Percentiles rank a stretch among this genome's conserved stretches.
phyloP scores from a whole-genome alignment of 1,139 yeast genomes.

The Protomyces lactucae-debilis region DNA sequence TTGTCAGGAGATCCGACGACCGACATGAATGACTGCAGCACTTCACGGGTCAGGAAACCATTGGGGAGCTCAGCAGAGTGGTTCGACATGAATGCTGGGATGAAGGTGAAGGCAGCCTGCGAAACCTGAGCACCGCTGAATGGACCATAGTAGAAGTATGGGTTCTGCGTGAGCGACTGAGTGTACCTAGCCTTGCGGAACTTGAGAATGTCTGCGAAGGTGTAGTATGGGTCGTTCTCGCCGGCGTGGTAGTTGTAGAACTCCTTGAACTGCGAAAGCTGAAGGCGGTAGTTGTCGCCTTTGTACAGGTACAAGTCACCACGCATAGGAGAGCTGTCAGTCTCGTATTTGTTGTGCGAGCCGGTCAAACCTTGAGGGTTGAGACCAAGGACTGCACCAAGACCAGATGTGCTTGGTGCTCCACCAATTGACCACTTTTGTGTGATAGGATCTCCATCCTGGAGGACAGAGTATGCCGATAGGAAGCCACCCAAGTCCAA shows the following conservation, averaged over 20 bases:
- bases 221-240: not conserved
- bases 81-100: constrained; percentile 25
- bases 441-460: constrained; percentile 10
- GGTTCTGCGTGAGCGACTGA: constrained; percentile 16
- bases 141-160: constrained; percentile 21
- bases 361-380: constrained; percentile 8
- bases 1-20: constrained; percentile 5
- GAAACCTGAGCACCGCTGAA: constrained; percentile 11
- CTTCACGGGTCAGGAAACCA: constrained; percentile 16
- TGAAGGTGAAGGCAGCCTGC: constrained; percentile 24
- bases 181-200: constrained; percentile 18
- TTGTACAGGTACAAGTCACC: constrained; percentile 18
- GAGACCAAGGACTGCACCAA: not conserved
- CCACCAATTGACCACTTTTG: constrained; percentile 24
- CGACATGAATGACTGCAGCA: constrained; percentile 19
- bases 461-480: constrained; percentile 10
- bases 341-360: constrained; percentile 26
- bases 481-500: constrained; percentile 17
- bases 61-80: constrained; percentile 26
- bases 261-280: constrained; percentile 15
- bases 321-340: constrained; percentile 23
- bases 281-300: constrained; percentile 17
- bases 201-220: constrained; percentile 10
- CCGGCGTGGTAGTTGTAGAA: constrained; percentile 19
- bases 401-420: not conserved